Evolutionary conservation across 139 green algal genomes (phyloP).

Genomic region (Picochlorum sp.): DNA sequence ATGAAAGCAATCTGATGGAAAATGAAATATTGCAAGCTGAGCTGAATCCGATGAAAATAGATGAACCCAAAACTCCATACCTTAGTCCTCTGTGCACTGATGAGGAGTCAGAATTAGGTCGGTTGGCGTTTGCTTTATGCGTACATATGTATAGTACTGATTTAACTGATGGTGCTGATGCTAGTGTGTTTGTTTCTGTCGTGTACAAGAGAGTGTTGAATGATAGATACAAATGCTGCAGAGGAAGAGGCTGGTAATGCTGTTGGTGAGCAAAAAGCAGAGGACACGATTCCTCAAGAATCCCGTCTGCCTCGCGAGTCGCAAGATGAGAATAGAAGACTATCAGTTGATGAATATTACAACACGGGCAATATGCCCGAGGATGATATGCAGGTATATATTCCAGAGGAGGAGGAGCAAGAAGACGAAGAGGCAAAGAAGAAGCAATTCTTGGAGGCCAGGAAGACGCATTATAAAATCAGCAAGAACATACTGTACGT

Average conservation of each 20-base stretch:
- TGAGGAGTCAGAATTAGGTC: slow-evolving; percentile 10
- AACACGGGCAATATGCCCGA: background rate
- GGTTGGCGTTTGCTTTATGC: background rate
- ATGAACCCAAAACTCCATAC: slow-evolving; percentile 38
- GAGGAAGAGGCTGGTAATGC: too few species aligned
- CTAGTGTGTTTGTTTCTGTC: too few species aligned
- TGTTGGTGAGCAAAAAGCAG: too few species aligned
- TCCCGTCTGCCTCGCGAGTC: too few species aligned
- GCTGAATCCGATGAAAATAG: slow-evolving; percentile 28
- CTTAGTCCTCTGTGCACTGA: slow-evolving; percentile 16
- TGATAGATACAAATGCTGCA: too few species aligned
- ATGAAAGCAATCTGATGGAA: slow-evolving; percentile 33
- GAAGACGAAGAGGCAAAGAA: slow-evolving; percentile 15
- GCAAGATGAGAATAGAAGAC: background rate
- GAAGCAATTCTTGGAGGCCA: slow-evolving; percentile 18
- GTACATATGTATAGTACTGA: too few species aligned
- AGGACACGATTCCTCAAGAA: too few species aligned
- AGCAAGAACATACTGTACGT: slow-evolving; percentile 2
- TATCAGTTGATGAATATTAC: background rate
- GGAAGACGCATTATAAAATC: slow-evolving; percentile 28
- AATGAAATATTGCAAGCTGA: slow-evolving; percentile 32
- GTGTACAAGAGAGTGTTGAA: too few species aligned
- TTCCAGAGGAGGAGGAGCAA: background rate
- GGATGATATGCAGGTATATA: background rate
- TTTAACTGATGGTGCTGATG: too few species aligned